These are phyloP conservation scores for Hirschfeldia incana DNA, from an alignment of 345 rosid species.

Conservation along the genomic window DNA sequence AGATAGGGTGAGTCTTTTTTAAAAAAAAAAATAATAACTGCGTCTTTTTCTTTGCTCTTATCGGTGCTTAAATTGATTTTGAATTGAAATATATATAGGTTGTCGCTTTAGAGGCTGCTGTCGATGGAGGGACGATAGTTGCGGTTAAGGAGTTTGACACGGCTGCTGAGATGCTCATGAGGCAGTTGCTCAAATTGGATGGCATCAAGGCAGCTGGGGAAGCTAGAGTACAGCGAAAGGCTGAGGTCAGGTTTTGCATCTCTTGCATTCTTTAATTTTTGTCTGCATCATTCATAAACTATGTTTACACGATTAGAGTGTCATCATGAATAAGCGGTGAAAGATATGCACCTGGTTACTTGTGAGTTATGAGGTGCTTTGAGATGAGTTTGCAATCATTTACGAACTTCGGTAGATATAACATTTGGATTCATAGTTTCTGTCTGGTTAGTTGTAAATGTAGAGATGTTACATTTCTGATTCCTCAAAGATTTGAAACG, in stretches of 20 bases:
- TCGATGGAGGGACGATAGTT: constrained; percentile 63
- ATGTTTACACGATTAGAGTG: not conserved
- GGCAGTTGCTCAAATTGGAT: constrained; percentile 80
- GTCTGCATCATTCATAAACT: not conserved
- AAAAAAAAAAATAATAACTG: not conserved
- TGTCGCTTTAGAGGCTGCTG: constrained; percentile 64
- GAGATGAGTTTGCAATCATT: not conserved
- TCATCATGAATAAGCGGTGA: not conserved
- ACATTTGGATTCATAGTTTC: not conserved
- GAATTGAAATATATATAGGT: constrained; percentile 45
- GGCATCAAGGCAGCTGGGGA: constrained; percentile 81
- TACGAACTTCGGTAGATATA: not conserved
- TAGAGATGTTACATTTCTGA: not conserved
- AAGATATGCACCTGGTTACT: not conserved
- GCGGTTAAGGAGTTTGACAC: constrained; percentile 59
- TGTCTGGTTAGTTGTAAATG: not conserved
- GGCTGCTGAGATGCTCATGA: constrained; percentile 84
- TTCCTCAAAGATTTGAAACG: not conserved
- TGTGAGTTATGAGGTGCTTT: not conserved
- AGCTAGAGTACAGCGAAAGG: constrained; percentile 72
- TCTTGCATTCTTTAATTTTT: not conserved
- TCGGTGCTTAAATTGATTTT: not conserved
- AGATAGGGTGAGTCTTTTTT: constrained; percentile 54
- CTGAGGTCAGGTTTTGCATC: constrained; percentile 62
- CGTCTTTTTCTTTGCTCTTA: not conserved